Evolutionary conservation across 139 green algal species (phyloP), one percentile per base, ranked within the genome.

Genomic region (Nannochloris sp.): DNA sequence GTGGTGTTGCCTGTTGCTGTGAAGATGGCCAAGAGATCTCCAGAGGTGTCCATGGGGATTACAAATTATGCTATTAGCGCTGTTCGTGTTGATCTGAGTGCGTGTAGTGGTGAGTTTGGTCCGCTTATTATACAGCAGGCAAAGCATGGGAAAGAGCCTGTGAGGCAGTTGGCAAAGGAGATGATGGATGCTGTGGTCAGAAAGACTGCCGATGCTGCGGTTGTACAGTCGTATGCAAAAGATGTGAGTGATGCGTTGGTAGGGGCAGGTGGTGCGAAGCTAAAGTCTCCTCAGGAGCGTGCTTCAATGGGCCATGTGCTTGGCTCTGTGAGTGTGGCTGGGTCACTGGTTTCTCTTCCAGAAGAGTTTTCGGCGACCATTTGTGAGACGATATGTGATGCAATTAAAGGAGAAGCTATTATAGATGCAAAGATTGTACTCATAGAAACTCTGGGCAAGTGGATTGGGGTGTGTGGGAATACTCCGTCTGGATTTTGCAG

Each of bases 21-120:
- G 33, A 76, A 78, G 40, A 80, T 81, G 58, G 67, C 88, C 30
- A 82, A 84, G 51, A 75, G 88, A 53, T 84, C 79, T 36, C 84
- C 88, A 6, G 88, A 95, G 48, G 67, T 73, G 0, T 77, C 81
- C 1, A 68, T 95, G 36, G 43, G 62, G 3, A 69, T 66, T 1
- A 29, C 80, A 0, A 68, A 70, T 0, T 56, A 36, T 1, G 25
- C 85, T 33, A 63, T 89, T 36, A 4, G 11, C 0, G 23, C 28
- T 2, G 4, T 87, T n/a, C 17, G 55, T 50, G 13, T 79, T 5
- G 69, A 85, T 61, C 28, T 87, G 13, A 82, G 75, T 68, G 23
- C 61, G 55, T 43, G 12, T 2, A 43, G 65, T 16, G 72, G 70
- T 6, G 81, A 89, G 55, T 66, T 95, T 26, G 56, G 76, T 33